Evolutionary conservation across 371 early-diverging fungal species (phyloP).

Genomic region (Apophysomyces trapeziformis): DNA sequence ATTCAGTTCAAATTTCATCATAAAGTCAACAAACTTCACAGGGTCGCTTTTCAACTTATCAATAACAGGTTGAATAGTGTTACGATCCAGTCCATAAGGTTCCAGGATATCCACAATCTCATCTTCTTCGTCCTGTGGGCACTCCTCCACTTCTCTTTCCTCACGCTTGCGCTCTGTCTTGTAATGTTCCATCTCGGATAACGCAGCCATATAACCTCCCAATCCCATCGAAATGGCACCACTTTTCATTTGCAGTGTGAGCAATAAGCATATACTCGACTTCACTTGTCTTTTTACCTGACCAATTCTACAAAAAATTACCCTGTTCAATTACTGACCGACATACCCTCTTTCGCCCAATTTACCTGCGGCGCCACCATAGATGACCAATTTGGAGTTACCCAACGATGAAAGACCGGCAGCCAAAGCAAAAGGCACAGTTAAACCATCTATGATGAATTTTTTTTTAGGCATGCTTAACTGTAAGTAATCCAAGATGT

Average conservation of each 20-base stretch:
- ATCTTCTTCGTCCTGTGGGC: conserved; percentile 66
- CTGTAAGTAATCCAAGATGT: background rate
- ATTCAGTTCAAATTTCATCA: conserved; percentile 78
- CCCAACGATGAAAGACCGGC: conserved; percentile 72
- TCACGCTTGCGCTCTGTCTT: conserved; percentile 65
- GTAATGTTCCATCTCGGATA: conserved; percentile 73
- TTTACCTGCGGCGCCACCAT: conserved; percentile 72
- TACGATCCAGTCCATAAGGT: conserved; percentile 64
- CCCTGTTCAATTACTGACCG: background rate
- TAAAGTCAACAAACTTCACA: conserved; percentile 71
- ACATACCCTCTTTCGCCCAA: no score
- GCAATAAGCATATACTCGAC: background rate
- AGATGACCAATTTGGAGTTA: conserved; percentile 63
- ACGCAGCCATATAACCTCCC: conserved; percentile 73
- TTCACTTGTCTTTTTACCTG: conserved; percentile 32
- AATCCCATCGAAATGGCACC: conserved; percentile 62
- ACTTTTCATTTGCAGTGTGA: conserved; percentile 23
- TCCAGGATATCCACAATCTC: conserved; percentile 67
- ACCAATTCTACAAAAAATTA: conserved; percentile 37
- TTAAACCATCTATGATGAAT: conserved; percentile 63
- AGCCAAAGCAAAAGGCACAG: conserved; percentile 80
- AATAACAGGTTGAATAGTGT: conserved; percentile 66
- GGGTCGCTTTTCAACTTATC: conserved; percentile 57
- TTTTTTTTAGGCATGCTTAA: background rate
- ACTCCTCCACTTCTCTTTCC: conserved; percentile 58